Evolutionary conservation across 163 green algal genomes (phyloP), one percentile per base, ranked within the genome.

Genomic region (Scenedesmus sp.): DNA sequence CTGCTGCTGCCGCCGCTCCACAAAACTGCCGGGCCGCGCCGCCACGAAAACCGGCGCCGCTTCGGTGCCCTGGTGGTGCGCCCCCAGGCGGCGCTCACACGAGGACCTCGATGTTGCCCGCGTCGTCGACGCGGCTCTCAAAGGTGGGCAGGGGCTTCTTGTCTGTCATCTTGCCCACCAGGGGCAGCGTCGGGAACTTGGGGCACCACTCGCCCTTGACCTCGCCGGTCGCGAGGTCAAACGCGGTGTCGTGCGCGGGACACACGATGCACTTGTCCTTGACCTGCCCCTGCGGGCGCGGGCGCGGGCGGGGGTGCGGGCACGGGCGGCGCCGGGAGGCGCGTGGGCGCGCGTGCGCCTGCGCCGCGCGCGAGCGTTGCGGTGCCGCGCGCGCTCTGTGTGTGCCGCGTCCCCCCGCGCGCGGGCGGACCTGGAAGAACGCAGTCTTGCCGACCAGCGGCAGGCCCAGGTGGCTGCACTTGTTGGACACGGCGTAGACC

Each of bases 381-480:
- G n/a, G n/a, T n/a, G n/a, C n/a, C n/a, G n/a, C n/a, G n/a, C n/a
- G n/a, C n/a, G n/a, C n/a, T n/a, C n/a, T n/a, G n/a, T n/a, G n/a
- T n/a, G n/a, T n/a, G n/a, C n/a, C n/a, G n/a, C n/a, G n/a, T n/a
- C n/a, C n/a, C n/a, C n/a, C n/a, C n/a, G n/a, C n/a, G n/a, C n/a
- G n/a, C n/a, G 34, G 63, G n/a, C 39, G 31, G 34, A 77, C 80
- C 73, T 86, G 80, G 64, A 85, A 82, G n/a, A 79, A 44, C 10
- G 71, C 57, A 18, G 71, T 79, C 69, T 77, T 77, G 69, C 69
- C 92, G 2, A 93, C 83, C 15, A 97, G 78, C 5, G 91, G 89
- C 63, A 97, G 86, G 22, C 88, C 89, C 34, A 97, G 80, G 81
- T 97, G 93, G 0, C 64, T 80, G 89, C 93, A 96, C 84, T 95